Evolutionary conservation across 2,329 filamentous ascomycete genomes (phyloP).

Genomic region (Chrysoporthe austroafricana): DNA sequence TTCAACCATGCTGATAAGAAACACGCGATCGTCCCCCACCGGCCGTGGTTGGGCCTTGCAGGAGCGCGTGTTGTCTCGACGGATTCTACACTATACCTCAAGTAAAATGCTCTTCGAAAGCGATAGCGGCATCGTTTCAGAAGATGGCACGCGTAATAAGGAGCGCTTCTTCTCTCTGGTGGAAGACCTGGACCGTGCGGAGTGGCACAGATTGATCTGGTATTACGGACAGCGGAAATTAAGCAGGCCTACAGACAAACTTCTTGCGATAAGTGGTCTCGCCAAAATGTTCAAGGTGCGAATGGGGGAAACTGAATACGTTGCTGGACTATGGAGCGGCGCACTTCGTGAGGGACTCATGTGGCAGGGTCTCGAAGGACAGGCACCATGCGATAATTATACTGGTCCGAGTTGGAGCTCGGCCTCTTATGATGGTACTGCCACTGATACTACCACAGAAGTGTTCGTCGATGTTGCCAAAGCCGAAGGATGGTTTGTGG

Average conservation of each 20-base stretch:
- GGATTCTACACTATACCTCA: slow-evolving; percentile 14
- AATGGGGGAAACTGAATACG: slow-evolving; percentile 23
- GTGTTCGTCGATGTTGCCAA: slow-evolving; percentile 10
- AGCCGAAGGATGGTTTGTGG: slow-evolving; percentile 25
- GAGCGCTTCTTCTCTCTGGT: not conserved
- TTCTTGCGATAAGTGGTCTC: slow-evolving; percentile 30
- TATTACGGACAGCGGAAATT: slow-evolving; percentile 24
- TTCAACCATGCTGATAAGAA: no score
- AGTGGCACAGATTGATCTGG: not conserved
- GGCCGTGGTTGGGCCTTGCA: slow-evolving; percentile 14
- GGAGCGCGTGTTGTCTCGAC: slow-evolving; percentile 17
- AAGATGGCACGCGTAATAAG: slow-evolving; percentile 14
- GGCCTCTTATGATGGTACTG: slow-evolving; percentile 27
- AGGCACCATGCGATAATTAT: slow-evolving; percentile 19
- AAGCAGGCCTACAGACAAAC: slow-evolving; percentile 27
- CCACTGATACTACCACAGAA: not conserved
- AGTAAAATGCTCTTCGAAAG: slow-evolving; percentile 26
- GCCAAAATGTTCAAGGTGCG: slow-evolving; percentile 24
- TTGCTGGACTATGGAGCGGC: slow-evolving; percentile 31
- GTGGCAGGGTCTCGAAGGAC: slow-evolving; percentile 18
- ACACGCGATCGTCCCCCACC: not conserved
- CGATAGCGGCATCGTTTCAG: slow-evolving; percentile 20
- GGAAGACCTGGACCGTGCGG: not conserved
- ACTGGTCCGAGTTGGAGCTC: slow-evolving; percentile 33
- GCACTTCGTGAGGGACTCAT: slow-evolving; percentile 25